These are phyloP conservation scores for Durotheca rogersii DNA, from an alignment of 495 filamentous ascomycete genomes.

Conservation along the genomic window DNA sequence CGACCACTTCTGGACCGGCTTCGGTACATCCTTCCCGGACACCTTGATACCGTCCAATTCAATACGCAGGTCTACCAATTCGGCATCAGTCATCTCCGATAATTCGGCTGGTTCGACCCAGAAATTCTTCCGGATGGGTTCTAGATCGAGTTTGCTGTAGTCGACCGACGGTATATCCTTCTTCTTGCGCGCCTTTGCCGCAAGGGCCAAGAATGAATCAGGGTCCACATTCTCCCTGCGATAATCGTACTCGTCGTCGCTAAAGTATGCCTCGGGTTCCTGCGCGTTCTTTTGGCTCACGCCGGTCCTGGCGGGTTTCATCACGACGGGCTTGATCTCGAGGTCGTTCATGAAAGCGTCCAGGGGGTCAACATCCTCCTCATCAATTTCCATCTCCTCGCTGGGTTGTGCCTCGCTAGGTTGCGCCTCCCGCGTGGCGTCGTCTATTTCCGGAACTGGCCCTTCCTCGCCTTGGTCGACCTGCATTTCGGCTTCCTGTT, in stretches of 20 bases:
- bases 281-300: slow-evolving; percentile 46
- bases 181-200: slow-evolving; percentile 86
- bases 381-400: slow-evolving; percentile 48
- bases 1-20: slow-evolving; percentile 93
- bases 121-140: slow-evolving; percentile 88
- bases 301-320: slow-evolving; percentile 18
- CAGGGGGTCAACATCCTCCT: slow-evolving; percentile 85
- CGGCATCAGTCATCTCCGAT: slow-evolving; percentile 79
- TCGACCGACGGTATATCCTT: slow-evolving; percentile 88
- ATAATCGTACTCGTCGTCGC: slow-evolving; percentile 75
- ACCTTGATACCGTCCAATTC: slow-evolving; percentile 97
- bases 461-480: slow-evolving; percentile 45
- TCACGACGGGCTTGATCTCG: slow-evolving; percentile 44
- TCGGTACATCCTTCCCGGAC: slow-evolving; percentile 78
- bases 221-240: slow-evolving; percentile 76
- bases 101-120: slow-evolving; percentile 88
- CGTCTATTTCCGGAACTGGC: slow-evolving; percentile 29
- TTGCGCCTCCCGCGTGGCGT: slow-evolving; percentile 12
- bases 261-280: slow-evolving; percentile 81
- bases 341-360: slow-evolving; percentile 95
- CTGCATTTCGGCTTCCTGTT: slow-evolving; percentile 51
- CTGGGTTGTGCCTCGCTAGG: slow-evolving; percentile 39
- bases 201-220: slow-evolving; percentile 77
- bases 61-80: slow-evolving; percentile 74
- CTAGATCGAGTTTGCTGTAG: slow-evolving; percentile 80